phyloP scores from a whole-genome alignment of 2,329 filamentous ascomycete species.

The Epichloe gansuensis region DNA sequence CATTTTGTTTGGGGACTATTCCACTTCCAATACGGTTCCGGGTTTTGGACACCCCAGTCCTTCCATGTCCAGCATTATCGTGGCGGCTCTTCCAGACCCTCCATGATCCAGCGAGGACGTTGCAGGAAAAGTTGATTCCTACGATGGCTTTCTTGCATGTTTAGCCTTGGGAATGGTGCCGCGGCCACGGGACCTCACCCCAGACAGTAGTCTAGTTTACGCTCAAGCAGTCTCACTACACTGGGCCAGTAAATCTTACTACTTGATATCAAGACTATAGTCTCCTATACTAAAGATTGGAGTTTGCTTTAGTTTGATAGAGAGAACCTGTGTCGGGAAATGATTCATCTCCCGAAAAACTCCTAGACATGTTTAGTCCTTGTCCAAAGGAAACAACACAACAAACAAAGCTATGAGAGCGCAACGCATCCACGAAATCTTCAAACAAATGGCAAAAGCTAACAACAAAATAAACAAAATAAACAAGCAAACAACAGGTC shows the following conservation, averaged over 20 bases:
- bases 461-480: not conserved
- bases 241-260: no score
- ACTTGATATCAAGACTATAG: no score
- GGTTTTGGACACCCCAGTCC: not conserved
- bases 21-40: not conserved
- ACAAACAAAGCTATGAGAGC: constrained; percentile 1
- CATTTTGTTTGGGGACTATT: not conserved
- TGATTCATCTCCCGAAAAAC: constrained; percentile 45
- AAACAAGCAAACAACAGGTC: no score
- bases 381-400: not conserved
- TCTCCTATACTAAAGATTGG: constrained; percentile 17
- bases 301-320: constrained; percentile 16
- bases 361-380: constrained; percentile 18
- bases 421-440: constrained; percentile 3
- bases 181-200: no score
- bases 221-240: no score
- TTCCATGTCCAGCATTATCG: not conserved
- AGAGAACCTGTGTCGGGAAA: constrained; percentile 32
- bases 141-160: no score
- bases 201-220: no score
- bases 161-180: no score
- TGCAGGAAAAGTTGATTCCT: no score
- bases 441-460: not conserved
- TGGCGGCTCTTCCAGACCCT: not conserved
- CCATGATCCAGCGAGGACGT: no score